Base-by-base conservation (phyloP, 352 stramenopile genomes). In the Phytophthora sp. region DNA sequence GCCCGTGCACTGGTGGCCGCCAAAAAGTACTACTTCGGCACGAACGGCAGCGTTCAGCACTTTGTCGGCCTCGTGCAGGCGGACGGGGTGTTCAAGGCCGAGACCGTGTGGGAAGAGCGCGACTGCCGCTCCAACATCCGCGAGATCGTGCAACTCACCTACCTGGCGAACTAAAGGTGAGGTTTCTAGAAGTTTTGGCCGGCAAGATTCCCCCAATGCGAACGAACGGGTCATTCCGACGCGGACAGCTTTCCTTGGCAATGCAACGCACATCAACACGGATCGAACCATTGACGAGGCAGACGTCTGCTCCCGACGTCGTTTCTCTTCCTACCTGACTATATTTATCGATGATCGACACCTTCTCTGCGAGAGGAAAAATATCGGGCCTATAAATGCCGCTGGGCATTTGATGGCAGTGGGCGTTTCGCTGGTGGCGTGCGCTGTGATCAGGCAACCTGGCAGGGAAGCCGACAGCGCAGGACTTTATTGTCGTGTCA, bases 11-110 rank as follows among this genome's bases (percentile, higher is more conserved):
- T 94, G 6, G 77, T 95, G 11, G 85, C 85, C 0, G 85, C 87
- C 12, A 95, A 95, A 66, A 92, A 92, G 54, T 95, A 95, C 46
- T 95, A 94, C 62, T 95, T 95, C 59, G 87, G 87, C 8, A 94
- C 85, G 2, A 84, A 84, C 27, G 87, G 87, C n/a, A 92, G 87
- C 41, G 84, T 94, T n/a, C 83, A 95, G 69, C 81, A 94, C 63
- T 95, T 95, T 50, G 63, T 92, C 20, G 54, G 74, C 1, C 41
- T 94, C 34, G 80, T 94, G 21, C 27, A 61, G 6, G 37, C 54
- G 0, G 82, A 92, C 13, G 71, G 67, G 5, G 50, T 77, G 10
- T 82, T 95, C n/a, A 43, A 28, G 2, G 82, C 84, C 0, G 51
- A 85, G 34, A 69, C 77, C 17, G 80, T 95, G 10, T 92, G 82